A percentile compares a stretch with the other conserved stretches of the same genome.
Evolutionary conservation across 2,329 filamentous ascomycete species (phyloP).

Genomic region (Colletotrichum gigasporum): DNA sequence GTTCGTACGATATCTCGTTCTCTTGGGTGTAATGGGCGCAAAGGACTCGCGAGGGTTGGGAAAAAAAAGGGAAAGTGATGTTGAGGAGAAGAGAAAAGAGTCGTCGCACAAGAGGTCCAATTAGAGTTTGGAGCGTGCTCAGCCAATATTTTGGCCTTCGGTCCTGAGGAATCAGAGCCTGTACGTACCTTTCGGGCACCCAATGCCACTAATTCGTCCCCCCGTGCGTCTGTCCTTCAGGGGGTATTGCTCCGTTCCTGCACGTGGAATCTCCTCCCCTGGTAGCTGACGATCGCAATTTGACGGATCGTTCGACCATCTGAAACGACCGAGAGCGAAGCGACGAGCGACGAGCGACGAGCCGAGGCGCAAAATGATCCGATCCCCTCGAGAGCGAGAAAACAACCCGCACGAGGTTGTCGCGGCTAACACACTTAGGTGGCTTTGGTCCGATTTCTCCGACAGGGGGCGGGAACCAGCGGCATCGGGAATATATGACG

Average conservation of each 20-base stretch:
- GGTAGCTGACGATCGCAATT: neutral
- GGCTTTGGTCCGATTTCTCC: too few species aligned
- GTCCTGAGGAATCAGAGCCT: slow-evolving; percentile 14
- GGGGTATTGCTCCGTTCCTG: neutral
- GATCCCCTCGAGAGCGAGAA: too few species aligned
- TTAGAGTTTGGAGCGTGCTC: slow-evolving; percentile 28
- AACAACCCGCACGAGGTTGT: too few species aligned
- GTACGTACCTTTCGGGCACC: neutral
- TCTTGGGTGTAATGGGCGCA: neutral
- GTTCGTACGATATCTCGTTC: neutral
- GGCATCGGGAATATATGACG: neutral
- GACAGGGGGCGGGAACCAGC: too few species aligned
- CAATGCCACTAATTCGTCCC: neutral
- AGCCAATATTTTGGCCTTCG: neutral
- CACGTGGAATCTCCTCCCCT: neutral
- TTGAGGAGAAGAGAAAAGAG: neutral
- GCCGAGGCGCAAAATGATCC: neutral
- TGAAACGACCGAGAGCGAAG: slow-evolving; percentile 2
- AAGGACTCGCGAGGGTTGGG: neutral
- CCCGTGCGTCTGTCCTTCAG: neutral
- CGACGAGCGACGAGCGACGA: neutral
- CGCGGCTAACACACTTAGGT: too few species aligned
- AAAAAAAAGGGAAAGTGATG: neutral
- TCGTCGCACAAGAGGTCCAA: slow-evolving; percentile 14
- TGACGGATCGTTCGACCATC: neutral